Evolutionary conservation across 2,329 filamentous ascomycete genomes (phyloP).

Genomic region (Coniella vitis): DNA sequence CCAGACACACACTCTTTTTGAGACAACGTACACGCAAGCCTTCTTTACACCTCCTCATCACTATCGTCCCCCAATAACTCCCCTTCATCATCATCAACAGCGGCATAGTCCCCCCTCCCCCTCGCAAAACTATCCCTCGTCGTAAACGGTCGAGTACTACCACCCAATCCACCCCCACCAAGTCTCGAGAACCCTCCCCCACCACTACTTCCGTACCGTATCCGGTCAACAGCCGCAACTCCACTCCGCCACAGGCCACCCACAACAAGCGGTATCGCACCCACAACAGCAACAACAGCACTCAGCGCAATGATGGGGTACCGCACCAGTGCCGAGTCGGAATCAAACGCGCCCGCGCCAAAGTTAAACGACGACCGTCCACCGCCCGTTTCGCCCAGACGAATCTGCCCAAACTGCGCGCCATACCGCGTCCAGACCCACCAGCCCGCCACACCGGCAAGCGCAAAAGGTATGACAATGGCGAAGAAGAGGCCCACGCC

Average conservation of each 20-base stretch:
- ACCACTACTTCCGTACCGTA: constrained; percentile 31
- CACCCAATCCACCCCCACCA: constrained; percentile 23
- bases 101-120: constrained; percentile 77
- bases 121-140: constrained; percentile 85
- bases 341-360: constrained; percentile 46
- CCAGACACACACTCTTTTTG: neutral
- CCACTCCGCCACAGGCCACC: constrained; percentile 65
- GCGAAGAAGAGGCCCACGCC: constrained; percentile 79
- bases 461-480: constrained; percentile 65
- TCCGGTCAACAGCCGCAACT: constrained; percentile 43
- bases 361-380: constrained; percentile 18
- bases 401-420: constrained; percentile 85
- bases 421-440: constrained; percentile 82
- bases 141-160: constrained; percentile 65
- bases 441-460: constrained; percentile 70
- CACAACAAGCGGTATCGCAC: constrained; percentile 62
- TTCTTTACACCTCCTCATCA: constrained; percentile 68
- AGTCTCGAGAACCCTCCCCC: constrained; percentile 41
- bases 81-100: constrained; percentile 89
- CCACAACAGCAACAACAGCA: constrained; percentile 52
- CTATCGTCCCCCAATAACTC: constrained; percentile 90
- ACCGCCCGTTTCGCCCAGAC: constrained; percentile 62
- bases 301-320: constrained; percentile 73
- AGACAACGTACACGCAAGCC: neutral
- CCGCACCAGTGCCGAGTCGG: constrained; percentile 69